These are phyloP conservation scores for Mucor saturninus DNA, from an alignment of 371 early-diverging fungal genomes.

Conservation along the genomic window DNA sequence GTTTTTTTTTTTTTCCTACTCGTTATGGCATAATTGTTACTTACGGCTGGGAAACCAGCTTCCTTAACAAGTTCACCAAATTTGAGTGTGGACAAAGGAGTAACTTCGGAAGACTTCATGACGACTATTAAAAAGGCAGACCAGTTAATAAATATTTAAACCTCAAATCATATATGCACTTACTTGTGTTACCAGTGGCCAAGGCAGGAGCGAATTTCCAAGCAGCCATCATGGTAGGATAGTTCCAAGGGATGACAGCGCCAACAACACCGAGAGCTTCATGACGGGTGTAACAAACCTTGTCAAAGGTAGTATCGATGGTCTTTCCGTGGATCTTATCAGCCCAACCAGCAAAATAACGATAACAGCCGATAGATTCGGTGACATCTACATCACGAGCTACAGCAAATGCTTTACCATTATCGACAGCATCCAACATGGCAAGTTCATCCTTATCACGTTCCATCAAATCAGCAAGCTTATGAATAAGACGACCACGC, in stretches of 20 bases:
- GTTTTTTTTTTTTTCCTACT: not conserved
- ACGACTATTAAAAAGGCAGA: slow-evolving; percentile 19
- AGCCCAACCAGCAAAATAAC: slow-evolving; percentile 85
- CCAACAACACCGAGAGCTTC: slow-evolving; percentile 86
- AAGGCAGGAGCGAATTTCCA: slow-evolving; percentile 92
- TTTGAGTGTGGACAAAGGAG: slow-evolving; percentile 56
- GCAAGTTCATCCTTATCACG: slow-evolving; percentile 74
- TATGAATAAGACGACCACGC: slow-evolving; percentile 47
- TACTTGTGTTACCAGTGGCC: slow-evolving; percentile 69
- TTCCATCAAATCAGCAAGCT: slow-evolving; percentile 79
- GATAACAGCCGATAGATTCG: slow-evolving; percentile 68
- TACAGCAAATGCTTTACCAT: slow-evolving; percentile 80
- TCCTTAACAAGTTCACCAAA: slow-evolving; percentile 54
- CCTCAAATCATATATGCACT: slow-evolving; percentile 20
- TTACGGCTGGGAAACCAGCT: slow-evolving; percentile 54
- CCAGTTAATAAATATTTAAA: not conserved
- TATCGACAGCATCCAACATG: slow-evolving; percentile 80
- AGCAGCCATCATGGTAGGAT: slow-evolving; percentile 71
- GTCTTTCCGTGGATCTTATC: slow-evolving; percentile 40
- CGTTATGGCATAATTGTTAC: not conserved
- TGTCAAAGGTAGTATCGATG: slow-evolving; percentile 56
- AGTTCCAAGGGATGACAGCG: slow-evolving; percentile 58
- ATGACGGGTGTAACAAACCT: slow-evolving; percentile 75
- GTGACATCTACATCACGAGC: slow-evolving; percentile 70
- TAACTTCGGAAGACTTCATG: slow-evolving; percentile 52